Percentiles rank a stretch among this genome's conserved stretches.
Evolutionary conservation across 2,329 filamentous ascomycete genomes (phyloP).

Genomic region (Colletotrichum karsti): DNA sequence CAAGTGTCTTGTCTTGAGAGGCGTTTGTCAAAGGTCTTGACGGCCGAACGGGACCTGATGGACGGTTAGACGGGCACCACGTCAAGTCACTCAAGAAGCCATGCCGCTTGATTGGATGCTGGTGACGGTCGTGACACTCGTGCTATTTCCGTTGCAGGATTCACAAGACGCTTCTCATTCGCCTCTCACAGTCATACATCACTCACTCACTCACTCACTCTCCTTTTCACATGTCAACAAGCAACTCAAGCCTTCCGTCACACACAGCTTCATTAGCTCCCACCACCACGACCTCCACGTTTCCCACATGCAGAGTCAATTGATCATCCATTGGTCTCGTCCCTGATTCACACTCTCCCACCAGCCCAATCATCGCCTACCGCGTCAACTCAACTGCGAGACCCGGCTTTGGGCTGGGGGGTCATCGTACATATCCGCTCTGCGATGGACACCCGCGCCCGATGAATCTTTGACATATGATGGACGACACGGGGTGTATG

Average conservation of each 20-base stretch:
- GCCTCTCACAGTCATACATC: neutral
- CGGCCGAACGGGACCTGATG: neutral
- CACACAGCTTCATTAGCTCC: neutral
- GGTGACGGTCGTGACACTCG: neutral
- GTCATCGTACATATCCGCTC: constrained; percentile 17
- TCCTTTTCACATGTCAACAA: constrained; percentile 27
- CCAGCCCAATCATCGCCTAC: constrained; percentile 21
- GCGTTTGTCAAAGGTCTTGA: neutral
- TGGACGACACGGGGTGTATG: neutral
- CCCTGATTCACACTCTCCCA: constrained; percentile 11
- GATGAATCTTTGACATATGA: constrained; percentile 4
- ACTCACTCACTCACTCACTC: neutral
- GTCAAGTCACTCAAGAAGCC: neutral
- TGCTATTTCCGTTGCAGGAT: constrained; percentile 22
- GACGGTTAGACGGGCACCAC: constrained; percentile 1
- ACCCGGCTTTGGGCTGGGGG: neutral
- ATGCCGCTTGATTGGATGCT: neutral
- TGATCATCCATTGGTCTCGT: constrained; percentile 5
- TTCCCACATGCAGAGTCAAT: constrained; percentile 21
- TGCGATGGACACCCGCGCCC: constrained; percentile 8
- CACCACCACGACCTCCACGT: constrained; percentile 12
- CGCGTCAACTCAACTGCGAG: constrained; percentile 13
- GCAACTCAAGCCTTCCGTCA: neutral
- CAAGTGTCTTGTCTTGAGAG: constrained; percentile 1
- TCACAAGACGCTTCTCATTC: neutral